phyloP scores from a whole-genome alignment of 345 rosid species.

The Carallia brachiata region DNA sequence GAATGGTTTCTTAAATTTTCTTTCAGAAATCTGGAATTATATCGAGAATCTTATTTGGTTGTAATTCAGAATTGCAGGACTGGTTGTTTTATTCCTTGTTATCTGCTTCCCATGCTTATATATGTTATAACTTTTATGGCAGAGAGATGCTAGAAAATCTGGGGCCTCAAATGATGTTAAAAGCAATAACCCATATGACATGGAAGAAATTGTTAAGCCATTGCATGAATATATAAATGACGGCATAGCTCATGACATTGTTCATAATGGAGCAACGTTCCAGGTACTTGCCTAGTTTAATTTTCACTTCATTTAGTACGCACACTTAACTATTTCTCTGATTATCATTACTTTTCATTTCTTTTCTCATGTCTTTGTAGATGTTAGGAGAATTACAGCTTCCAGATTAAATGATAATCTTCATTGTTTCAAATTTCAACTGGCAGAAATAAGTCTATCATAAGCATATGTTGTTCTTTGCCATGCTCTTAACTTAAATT shows the following conservation, averaged over 20 bases:
- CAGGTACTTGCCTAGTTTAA: constrained; percentile 52
- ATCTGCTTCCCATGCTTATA: not conserved
- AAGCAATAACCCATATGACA: constrained; percentile 60
- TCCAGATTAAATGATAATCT: too few relatives aligned
- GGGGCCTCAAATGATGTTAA: constrained; percentile 40
- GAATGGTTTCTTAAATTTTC: not conserved
- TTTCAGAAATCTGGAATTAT: not conserved
- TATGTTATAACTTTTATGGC: constrained; percentile 17
- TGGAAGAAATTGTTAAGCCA: constrained; percentile 84
- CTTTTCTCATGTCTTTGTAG: not conserved
- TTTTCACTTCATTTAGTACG: constrained; percentile 3
- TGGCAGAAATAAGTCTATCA: too few relatives aligned
- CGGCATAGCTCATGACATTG: constrained; percentile 70
- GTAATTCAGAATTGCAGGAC: not conserved
- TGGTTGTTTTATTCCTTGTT: too few relatives aligned
- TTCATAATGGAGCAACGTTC: constrained; percentile 93
- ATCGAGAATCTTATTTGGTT: not conserved
- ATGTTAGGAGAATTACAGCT: too few relatives aligned
- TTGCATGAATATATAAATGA: constrained; percentile 65
- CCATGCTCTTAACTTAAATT: too few relatives aligned
- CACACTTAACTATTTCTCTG: not conserved
- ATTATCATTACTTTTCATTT: not conserved
- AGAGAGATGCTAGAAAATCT: constrained; percentile 70
- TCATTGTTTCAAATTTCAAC: too few relatives aligned
- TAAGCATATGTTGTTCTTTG: too few relatives aligned